Evolutionary conservation across 352 stramenopile genomes (phyloP), one percentile per base, ranked within the genome.

Genomic region (Globisporangium lucens): DNA sequence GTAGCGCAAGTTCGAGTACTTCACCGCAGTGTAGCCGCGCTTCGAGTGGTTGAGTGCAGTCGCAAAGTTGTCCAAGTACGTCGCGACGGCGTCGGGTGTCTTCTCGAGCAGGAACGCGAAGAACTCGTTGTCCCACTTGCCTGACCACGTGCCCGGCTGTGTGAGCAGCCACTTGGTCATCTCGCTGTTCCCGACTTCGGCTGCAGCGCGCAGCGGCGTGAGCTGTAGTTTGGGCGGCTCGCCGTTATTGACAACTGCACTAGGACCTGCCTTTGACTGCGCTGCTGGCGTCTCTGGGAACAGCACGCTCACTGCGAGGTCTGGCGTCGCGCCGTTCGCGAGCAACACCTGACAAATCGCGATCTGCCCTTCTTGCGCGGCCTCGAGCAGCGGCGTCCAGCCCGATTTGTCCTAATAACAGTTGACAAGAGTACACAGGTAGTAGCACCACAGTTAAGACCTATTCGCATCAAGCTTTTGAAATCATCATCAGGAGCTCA

Each of bases 381-480:
- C 82, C 51, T 90, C 82, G 4, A 90, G 77, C 63, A 89, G 64
- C 41, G 82, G 78, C 56, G 78, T 89, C 82, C 82, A 89, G 30
- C 80, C 82, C 8, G 72, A 74, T 35, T 71, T 64, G 63, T 89
- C 78, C 59, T 24, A 24, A 24, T 24, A 24, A 24, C 24, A 24
- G 24, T 24, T 24, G 24, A 24, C 24, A 24, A 24, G 24, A 24
- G 24, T 24, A 24, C 24, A 24, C 24, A 24, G 24, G 24, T 24
- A 24, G 24, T 24, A 24, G 24, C 24, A 24, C 24, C 24, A 24
- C 24, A 24, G 24, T 24, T 24, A 24, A 24, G 24, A 24, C 24
- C 24, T 24, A 24, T 24, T 24, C 24, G 24, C 24, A 24, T 24
- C 24, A 24, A 24, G 24, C 24, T 24, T 24, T 24, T 24, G 24